phyloP scores from a whole-genome alignment of 140 eudicot species.

The Oenanthe javanica region DNA sequence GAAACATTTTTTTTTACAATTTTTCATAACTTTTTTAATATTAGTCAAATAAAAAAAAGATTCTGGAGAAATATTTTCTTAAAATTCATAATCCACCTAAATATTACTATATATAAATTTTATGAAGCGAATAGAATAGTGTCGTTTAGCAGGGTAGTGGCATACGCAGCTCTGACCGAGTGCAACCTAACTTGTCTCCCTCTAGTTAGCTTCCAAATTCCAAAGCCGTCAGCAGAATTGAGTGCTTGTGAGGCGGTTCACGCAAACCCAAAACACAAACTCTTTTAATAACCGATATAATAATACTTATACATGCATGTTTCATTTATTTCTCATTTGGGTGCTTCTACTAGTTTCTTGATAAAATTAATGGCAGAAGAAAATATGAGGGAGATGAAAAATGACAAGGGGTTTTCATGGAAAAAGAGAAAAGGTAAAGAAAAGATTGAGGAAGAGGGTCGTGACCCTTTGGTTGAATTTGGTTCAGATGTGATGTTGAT shows the following conservation, averaged over 20 bases:
- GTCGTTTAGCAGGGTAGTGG: too few relatives aligned
- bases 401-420: background rate
- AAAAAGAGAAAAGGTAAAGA: slow-evolving; percentile 8
- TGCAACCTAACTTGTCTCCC: background rate
- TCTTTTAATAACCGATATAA: too few relatives aligned
- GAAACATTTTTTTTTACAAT: too few relatives aligned
- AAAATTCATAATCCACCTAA: too few relatives aligned
- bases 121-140: too few relatives aligned
- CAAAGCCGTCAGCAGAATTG: background rate
- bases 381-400: background rate
- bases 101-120: too few relatives aligned
- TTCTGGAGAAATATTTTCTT: too few relatives aligned
- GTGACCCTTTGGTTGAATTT: slow-evolving; percentile 40
- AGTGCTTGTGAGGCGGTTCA: slow-evolving; percentile 6
- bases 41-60: too few relatives aligned
- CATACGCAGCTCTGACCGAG: background rate
- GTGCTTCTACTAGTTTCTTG: too few relatives aligned
- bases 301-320: background rate
- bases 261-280: background rate
- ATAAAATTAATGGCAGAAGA: background rate
- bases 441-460: background rate
- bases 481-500: slow-evolving; percentile 54
- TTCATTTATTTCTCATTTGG: background rate
- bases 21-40: too few relatives aligned
- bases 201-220: background rate